Base-by-base conservation (phyloP, 352 stramenopile genomes). In the Pythium folliculosum region DNA sequence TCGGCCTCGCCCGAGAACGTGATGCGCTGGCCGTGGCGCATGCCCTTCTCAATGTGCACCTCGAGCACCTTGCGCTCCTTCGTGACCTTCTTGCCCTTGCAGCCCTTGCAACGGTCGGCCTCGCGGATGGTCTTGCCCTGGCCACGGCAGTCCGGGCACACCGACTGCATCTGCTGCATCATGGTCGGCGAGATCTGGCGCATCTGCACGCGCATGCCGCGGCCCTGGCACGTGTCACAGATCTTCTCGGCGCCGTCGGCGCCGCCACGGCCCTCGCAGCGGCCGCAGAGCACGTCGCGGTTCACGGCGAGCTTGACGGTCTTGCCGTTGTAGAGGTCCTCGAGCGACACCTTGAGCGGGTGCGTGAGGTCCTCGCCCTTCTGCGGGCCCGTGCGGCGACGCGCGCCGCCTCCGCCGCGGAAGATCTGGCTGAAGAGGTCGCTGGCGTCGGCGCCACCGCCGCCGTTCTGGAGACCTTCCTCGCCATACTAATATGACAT, bases 241-340 rank as follows among this genome's bases (percentile, higher is more conserved):
- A 87, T 87, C 67, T 96, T 97, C 61, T 97, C 87, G 13, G 94
- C 92, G 21, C 97, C 97, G 48, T 97, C 84, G 40, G 98, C 97
- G 47, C 97, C 95, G 48, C 93, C 93, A 38, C 80, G 80, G 52
- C 93, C 93, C 30, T 95, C 88, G 67, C 93, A 98, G 63, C 84
- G 78, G 23, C 74, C 71, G 59, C 93, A 98, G 13, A 97, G 70
- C 65, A 97, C 91, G 71, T 99, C 97, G 43, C 97, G 94, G 70
- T 97, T 99, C 59, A 99, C 95, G 3, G 97, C 95, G 22, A 99
- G 80, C 70, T 99, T 98, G 52, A 98, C 93, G 8, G 95, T 99
- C 81, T 99, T 99, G 73, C 98, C 98, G 71, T 99, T 99, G 90
- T 99, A 99, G 51, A 99, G 77, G 71, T 99, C 97, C 76, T 99